Evolutionary conservation across 108 stramenopile genomes (phyloP).

Genomic region (Bacterosira constricta): DNA sequence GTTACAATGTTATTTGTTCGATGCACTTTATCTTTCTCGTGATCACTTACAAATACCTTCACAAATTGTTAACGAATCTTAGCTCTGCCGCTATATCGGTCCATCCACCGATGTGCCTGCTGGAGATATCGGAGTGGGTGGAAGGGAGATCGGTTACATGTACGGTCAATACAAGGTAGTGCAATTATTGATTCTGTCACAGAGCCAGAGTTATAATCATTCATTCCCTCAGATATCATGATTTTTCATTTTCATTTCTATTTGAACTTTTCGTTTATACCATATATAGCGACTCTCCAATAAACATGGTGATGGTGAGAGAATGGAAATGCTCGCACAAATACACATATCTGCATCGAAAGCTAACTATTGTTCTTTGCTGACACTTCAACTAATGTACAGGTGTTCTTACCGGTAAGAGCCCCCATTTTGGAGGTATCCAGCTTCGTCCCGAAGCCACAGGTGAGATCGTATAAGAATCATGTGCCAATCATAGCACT

Average conservation of each 20-base stretch:
- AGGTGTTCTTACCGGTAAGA: constrained; percentile 78
- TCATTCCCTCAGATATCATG: too few species aligned
- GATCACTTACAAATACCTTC: not conserved
- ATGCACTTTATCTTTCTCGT: not conserved
- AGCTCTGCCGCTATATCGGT: constrained; percentile 65
- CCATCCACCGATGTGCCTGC: constrained; percentile 85
- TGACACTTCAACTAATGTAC: not conserved
- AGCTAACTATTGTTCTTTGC: too few species aligned
- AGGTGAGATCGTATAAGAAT: too few species aligned
- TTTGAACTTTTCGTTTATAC: too few species aligned
- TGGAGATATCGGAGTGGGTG: constrained; percentile 88
- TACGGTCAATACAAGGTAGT: constrained; percentile 77
- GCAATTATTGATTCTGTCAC: not conserved
- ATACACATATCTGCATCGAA: too few species aligned
- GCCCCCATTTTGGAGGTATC: constrained; percentile 64
- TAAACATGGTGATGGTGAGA: constrained; percentile 61
- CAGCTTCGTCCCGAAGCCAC: constrained; percentile 79
- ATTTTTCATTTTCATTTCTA: too few species aligned
- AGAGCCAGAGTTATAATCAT: not conserved
- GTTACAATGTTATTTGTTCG: not conserved
- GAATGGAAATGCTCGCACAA: too few species aligned
- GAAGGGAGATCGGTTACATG: constrained; percentile 82
- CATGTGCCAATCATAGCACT: too few species aligned
- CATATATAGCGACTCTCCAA: constrained; percentile 56
- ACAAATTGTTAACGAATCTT: not conserved